These are phyloP conservation scores for Taxillus chinensis DNA, from an alignment of 164 flowering plant genomes.

Conservation along the genomic window DNA sequence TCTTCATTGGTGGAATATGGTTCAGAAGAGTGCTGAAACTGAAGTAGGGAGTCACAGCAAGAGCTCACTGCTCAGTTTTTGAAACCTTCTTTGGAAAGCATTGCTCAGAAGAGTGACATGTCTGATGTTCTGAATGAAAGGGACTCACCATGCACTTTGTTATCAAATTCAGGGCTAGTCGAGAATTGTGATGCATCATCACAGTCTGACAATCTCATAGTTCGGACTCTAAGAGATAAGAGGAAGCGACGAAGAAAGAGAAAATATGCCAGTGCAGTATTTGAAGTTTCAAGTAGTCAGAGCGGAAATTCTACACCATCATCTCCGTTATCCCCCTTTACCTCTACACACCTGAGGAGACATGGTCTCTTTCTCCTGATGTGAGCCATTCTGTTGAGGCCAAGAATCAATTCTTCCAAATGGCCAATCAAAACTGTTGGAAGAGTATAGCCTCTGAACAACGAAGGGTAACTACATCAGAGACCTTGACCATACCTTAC, in stretches of 20 bases:
- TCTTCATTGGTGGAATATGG: conserved; percentile 11
- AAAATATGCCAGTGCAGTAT: conserved; percentile 30
- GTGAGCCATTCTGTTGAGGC: conserved; percentile 18
- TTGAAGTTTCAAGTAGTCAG: conserved; percentile 77
- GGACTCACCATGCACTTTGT: conserved; percentile 14
- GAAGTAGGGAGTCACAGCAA: conserved; percentile 13
- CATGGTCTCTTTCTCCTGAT: conserved; percentile 25
- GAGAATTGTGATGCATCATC: conserved; percentile 20
- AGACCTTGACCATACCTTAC: conserved; percentile 13
- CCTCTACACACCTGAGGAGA: conserved; percentile 25
- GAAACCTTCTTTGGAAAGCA: conserved; percentile 13
- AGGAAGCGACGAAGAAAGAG: conserved; percentile 46
- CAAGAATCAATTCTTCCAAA: conserved; percentile 21
- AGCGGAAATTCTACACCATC: conserved; percentile 95
- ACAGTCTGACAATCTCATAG: conserved; percentile 31
- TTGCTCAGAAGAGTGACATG: conserved; percentile 4
- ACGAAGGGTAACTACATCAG: conserved; percentile 9
- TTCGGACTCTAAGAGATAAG: conserved; percentile 45
- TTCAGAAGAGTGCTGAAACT: conserved; percentile 18
- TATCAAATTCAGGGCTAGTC: conserved; percentile 15
- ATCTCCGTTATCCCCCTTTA: conserved; percentile 72
- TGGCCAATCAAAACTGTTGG: conserved; percentile 9
- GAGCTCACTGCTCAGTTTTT: conserved; percentile 11
- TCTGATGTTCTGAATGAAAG: conserved; percentile 14
- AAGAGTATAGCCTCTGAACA: conserved; percentile 14